A percentile compares a stretch with the other conserved stretches of the same genome.
Evolutionary conservation across 768 basidiomycete species (phyloP).

Genomic region (Auriscalpium microsporum): DNA sequence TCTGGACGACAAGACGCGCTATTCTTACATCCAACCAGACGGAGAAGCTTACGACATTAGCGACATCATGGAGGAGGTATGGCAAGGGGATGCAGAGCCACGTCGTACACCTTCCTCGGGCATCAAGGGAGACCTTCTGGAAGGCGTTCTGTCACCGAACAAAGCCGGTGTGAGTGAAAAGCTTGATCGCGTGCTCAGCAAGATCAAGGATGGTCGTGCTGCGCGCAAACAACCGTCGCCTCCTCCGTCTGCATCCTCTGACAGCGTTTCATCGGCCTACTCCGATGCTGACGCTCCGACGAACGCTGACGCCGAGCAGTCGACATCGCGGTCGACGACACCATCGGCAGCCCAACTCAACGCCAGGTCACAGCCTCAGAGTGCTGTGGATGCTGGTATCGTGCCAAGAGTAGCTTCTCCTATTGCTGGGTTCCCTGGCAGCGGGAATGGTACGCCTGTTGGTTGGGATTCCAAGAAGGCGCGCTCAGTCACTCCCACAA

Average conservation of each 20-base stretch:
- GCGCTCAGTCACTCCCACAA: conserved; percentile 6
- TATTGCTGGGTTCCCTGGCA: conserved; percentile 22
- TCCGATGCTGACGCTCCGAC: conserved; percentile 37
- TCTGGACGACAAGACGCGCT: conserved; percentile 66
- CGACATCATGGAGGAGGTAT: conserved; percentile 86
- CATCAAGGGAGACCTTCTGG: conserved; percentile 53
- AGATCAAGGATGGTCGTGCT: conserved; percentile 59
- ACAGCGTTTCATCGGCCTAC: conserved; percentile 43
- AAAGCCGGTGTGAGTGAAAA: conserved; percentile 59
- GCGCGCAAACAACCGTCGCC: conserved; percentile 20
- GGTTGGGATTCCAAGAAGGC: conserved; percentile 6
- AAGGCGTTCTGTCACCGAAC: conserved; percentile 52
- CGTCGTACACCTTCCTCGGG: conserved; percentile 25
- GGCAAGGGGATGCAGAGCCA: conserved; percentile 35
- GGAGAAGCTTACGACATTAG: conserved; percentile 92
- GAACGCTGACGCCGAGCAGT: neutral
- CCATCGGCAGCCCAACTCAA: conserved; percentile 2
- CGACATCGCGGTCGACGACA: conserved; percentile 16
- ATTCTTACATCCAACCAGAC: conserved; percentile 87
- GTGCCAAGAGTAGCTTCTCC: conserved; percentile 21
- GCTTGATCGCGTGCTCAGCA: conserved; percentile 64
- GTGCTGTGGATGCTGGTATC: conserved; percentile 8
- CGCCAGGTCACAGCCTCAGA: conserved; percentile 9
- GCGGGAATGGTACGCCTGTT: conserved; percentile 21
- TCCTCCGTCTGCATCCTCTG: conserved; percentile 17